Base-by-base conservation (phyloP, 2,329 filamentous ascomycete genomes). In the Calonectria pauciramosa region DNA sequence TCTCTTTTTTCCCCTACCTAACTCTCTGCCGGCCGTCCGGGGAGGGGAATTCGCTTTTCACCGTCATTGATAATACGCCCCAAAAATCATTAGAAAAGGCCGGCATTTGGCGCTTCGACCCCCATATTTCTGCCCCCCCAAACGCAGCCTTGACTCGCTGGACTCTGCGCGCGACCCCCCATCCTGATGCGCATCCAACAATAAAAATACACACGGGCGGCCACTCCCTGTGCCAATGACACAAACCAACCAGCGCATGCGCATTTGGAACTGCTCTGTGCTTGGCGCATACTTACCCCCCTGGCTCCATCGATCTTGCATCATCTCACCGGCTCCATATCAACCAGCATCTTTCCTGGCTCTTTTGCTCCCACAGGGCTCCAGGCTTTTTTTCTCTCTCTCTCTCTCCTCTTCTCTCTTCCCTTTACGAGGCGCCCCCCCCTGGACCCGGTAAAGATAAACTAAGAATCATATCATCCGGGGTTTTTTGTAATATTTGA, bases 231-330 rank as follows among this genome's bases (percentile, higher is more conserved):
- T 44, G 23, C 54, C 32, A 59, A 68, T 64, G 16, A 44, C 36
- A 63, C 38, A 51, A 63, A 51, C 76, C 76, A 78, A 74, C 78
- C 75, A 80, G 76, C 68, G 68, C 54, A 28, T 65, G 26, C 66
- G 59, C 69, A 79, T 79, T 79, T 69, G 49, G 54, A 65, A 70
- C 75, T 26, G 72, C 60, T 69, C 74, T 70, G 75, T 73, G 56
- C 23, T 54, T 38, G 56, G 56, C 56, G 56, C 56, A 38, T 38
- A 36, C 20, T 8, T 8, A 32, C 56, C 54, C n/a, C 54, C 56
- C 34, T 23, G 56, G 56, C 56, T 38, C 56, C 56, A 60, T 60
- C 56, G 34, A 68, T 52, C 65, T 52, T 68, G 65, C 49, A 56
- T 54, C 65, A 30, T 44, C 56, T 38, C 56, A 60, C 56, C 56